A percentile compares a stretch with the other conserved stretches of the same genome.
These are phyloP conservation scores for Crinitomyces ghanaensis DNA, from an alignment of 805 yeast genomes.

Conservation along the genomic window DNA sequence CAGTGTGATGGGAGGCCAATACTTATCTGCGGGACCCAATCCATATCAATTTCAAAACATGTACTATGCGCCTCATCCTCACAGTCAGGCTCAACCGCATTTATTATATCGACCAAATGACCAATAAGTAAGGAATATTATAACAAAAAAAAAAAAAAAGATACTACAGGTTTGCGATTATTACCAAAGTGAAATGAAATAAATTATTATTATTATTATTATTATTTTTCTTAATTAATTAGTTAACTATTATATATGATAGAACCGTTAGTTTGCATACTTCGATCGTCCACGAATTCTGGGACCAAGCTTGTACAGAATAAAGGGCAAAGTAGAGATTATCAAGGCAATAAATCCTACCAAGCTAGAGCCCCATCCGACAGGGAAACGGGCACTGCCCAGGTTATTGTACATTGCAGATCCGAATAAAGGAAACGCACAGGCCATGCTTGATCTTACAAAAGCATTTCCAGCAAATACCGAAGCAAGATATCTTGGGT, in stretches of 20 bases:
- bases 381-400: conserved; percentile 35
- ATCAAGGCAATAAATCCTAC: conserved; percentile 35
- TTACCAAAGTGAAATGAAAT: background rate
- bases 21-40: too few relatives aligned
- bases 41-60: too few relatives aligned
- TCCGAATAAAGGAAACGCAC: conserved; percentile 56
- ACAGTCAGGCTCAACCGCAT: too few relatives aligned
- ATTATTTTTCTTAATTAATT: too few relatives aligned
- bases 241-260: too few relatives aligned
- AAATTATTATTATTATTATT: background rate
- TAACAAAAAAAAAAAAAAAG: too few relatives aligned
- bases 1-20: too few relatives aligned
- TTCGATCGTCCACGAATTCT: conserved; percentile 26
- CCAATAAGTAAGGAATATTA: too few relatives aligned
- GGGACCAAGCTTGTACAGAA: conserved; percentile 26
- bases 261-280: conserved; percentile 23
- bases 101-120: too few relatives aligned
- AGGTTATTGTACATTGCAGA: conserved; percentile 40
- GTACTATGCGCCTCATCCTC: too few relatives aligned
- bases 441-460: conserved; percentile 41
- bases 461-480: conserved; percentile 48
- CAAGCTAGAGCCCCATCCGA: conserved; percentile 46
- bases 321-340: conserved; percentile 37
- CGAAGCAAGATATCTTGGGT: conserved; percentile 41
- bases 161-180: too few relatives aligned